Conservation (phyloP, 345 rosid species). For the Tarenaya hassleriana region DNA sequence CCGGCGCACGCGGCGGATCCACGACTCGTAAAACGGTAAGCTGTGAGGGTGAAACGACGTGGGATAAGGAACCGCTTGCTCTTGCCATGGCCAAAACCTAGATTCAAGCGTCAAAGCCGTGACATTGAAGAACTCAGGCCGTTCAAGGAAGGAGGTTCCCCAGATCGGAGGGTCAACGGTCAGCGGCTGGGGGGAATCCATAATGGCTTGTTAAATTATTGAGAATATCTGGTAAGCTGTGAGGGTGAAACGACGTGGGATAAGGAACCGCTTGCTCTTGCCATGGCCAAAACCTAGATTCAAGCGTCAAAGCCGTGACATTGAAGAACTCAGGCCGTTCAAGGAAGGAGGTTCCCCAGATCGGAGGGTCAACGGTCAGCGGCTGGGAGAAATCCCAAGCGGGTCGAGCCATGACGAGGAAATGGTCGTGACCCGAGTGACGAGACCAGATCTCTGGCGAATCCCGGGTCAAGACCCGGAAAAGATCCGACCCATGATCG, state of each 20-base stretch:
- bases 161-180: conserved; percentile 69
- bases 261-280: conserved; percentile 92
- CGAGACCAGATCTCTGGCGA: conserved; percentile 53
- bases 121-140: conserved; percentile 68
- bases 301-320: conserved; percentile 62
- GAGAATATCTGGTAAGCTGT: no score
- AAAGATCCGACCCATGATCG: conserved; percentile 68
- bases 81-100: conserved; percentile 89
- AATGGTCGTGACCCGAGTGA: conserved; percentile 62
- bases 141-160: conserved; percentile 88
- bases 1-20: conserved; percentile 55
- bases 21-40: conserved; percentile 48
- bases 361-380: conserved; percentile 54
- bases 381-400: conserved; percentile 96
- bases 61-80: conserved; percentile 82
- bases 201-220: no score
- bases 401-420: conserved; percentile 81
- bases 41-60: conserved; percentile 86
- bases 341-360: conserved; percentile 92
- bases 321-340: conserved; percentile 73
- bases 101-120: conserved; percentile 65
- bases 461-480: conserved; percentile 36
- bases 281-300: conserved; percentile 77
- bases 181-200: conserved; percentile 81
- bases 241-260: conserved; percentile 88